phyloP scores from a whole-genome alignment of 2,329 filamentous ascomycete genomes.

The Ascochyta viciae-villosae region DNA sequence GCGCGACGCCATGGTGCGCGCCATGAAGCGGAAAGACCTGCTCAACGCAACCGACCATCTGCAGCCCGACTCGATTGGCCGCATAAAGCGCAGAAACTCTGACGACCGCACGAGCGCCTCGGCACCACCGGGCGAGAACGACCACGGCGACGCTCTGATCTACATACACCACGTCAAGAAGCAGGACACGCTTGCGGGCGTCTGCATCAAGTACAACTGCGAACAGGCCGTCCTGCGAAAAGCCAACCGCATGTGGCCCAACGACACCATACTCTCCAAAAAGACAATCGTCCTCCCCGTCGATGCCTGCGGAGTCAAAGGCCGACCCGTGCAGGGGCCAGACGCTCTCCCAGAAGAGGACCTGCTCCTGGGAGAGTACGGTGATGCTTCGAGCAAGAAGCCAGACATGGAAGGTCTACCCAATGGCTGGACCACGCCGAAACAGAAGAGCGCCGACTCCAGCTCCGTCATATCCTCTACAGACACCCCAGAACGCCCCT shows the following conservation, averaged over 20 bases:
- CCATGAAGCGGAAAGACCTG: conserved; percentile 58
- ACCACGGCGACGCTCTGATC: conserved; percentile 78
- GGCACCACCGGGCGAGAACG: conserved; percentile 62
- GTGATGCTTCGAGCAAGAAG: conserved; percentile 26
- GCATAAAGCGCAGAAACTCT: conserved; percentile 71
- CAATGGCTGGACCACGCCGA: conserved; percentile 49
- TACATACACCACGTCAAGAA: conserved; percentile 88
- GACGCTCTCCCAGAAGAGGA: conserved; percentile 49
- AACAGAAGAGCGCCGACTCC: conserved; percentile 43
- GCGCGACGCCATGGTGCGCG: conserved; percentile 55
- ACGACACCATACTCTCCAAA: conserved; percentile 85
- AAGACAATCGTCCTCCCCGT: conserved; percentile 85
- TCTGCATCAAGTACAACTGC: conserved; percentile 90
- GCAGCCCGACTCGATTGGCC: conserved; percentile 54
- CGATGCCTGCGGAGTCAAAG: conserved; percentile 85
- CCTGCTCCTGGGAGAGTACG: conserved; percentile 43
- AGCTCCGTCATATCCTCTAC: conserved; percentile 45
- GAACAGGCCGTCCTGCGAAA: conserved; percentile 82
- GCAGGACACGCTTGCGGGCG: conserved; percentile 86
- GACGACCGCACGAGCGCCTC: conserved; percentile 63
- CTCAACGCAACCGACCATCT: conserved; percentile 51
- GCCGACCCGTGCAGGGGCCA: conserved; percentile 60
- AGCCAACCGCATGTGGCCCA: conserved; percentile 93
- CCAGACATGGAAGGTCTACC: conserved; percentile 35
- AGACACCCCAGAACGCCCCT: conserved; percentile 69